Percentiles rank a stretch among this genome's conserved stretches.
Evolutionary conservation across 2,329 filamentous ascomycete species (phyloP).

Genomic region (Seiridium cupressi): DNA sequence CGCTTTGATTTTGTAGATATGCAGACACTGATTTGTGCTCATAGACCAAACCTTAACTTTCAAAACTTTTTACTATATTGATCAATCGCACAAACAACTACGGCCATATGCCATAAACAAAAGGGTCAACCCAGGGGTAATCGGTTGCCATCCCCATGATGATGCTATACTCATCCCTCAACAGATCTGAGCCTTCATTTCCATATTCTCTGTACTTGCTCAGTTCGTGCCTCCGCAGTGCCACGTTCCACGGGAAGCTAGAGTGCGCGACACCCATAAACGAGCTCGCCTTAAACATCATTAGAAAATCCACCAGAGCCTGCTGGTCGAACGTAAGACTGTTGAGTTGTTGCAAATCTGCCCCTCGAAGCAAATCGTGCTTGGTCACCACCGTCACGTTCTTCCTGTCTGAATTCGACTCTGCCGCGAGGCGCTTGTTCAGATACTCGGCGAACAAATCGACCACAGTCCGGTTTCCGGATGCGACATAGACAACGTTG

Average conservation of each 20-base stretch:
- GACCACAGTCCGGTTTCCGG: conserved; percentile 25
- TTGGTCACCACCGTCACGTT: conserved; percentile 30
- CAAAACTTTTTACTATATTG: too few relatives aligned
- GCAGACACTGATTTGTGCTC: too few relatives aligned
- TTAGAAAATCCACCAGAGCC: conserved; percentile 29
- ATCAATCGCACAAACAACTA: conserved; percentile 6
- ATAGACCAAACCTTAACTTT: too few relatives aligned
- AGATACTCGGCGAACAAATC: conserved; percentile 21
- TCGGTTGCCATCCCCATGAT: conserved; percentile 29
- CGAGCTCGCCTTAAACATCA: conserved; percentile 29
- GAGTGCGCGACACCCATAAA: conserved; percentile 32
- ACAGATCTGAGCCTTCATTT: conserved; percentile 27
- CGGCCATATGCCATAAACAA: conserved; percentile 28
- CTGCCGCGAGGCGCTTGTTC: conserved; percentile 4
- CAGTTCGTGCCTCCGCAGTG: conserved; percentile 29
- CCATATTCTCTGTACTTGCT: conserved; percentile 22
- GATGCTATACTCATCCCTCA: conserved; percentile 28
- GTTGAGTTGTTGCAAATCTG: conserved; percentile 16
- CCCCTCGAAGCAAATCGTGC: conserved; percentile 22
- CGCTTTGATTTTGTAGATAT: too few relatives aligned
- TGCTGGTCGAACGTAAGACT: conserved; percentile 30
- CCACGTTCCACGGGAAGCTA: conserved; percentile 31
- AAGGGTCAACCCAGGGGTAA: conserved; percentile 28
- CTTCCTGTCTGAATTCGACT: not conserved
- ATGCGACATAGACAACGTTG: conserved; percentile 26